Evolutionary conservation across 2,329 filamentous ascomycete genomes (phyloP).

Genomic region (Hymenoscyphus fructigenus): DNA sequence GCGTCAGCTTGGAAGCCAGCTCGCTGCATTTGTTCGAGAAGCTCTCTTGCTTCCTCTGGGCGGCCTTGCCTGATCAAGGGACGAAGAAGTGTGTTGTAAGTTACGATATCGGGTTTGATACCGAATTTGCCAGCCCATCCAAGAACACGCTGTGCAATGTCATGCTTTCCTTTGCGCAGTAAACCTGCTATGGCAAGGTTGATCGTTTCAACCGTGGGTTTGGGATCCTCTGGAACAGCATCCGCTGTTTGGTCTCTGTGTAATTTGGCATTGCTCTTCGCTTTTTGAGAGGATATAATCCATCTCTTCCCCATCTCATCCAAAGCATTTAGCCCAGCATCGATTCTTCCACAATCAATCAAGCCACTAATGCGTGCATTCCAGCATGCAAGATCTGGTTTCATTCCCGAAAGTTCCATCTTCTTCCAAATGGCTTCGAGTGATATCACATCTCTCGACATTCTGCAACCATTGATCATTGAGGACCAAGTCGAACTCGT

Average conservation of each 20-base stretch:
- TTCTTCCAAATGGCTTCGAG: slow-evolving; percentile 67
- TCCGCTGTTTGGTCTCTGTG: slow-evolving; percentile 33
- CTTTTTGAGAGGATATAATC: slow-evolving; percentile 37
- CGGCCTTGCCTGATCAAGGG: slow-evolving; percentile 53
- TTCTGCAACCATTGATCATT: slow-evolving; percentile 70
- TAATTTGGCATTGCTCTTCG: slow-evolving; percentile 23
- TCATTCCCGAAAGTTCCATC: slow-evolving; percentile 55
- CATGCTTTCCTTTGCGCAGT: slow-evolving; percentile 47
- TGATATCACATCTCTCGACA: slow-evolving; percentile 55
- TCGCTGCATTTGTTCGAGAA: slow-evolving; percentile 60
- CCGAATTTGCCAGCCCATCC: slow-evolving; percentile 43
- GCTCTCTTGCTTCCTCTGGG: slow-evolving; percentile 46
- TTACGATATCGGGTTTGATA: slow-evolving; percentile 47
- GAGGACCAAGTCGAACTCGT: slow-evolving; percentile 67
- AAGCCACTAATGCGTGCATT: slow-evolving; percentile 67
- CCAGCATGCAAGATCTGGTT: slow-evolving; percentile 68
- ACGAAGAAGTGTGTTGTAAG: slow-evolving; percentile 69
- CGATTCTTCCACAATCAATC: slow-evolving; percentile 53
- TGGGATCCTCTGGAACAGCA: slow-evolving; percentile 43
- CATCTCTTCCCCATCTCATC: slow-evolving; percentile 65
- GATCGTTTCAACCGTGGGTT: slow-evolving; percentile 63
- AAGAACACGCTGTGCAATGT: slow-evolving; percentile 54
- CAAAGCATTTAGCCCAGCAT: slow-evolving; percentile 61
- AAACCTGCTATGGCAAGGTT: slow-evolving; percentile 70
- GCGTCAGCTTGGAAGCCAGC: slow-evolving; percentile 57